Conservation (phyloP, 768 basidiomycete genomes). For the Phlebiopsis gigantea region DNA sequence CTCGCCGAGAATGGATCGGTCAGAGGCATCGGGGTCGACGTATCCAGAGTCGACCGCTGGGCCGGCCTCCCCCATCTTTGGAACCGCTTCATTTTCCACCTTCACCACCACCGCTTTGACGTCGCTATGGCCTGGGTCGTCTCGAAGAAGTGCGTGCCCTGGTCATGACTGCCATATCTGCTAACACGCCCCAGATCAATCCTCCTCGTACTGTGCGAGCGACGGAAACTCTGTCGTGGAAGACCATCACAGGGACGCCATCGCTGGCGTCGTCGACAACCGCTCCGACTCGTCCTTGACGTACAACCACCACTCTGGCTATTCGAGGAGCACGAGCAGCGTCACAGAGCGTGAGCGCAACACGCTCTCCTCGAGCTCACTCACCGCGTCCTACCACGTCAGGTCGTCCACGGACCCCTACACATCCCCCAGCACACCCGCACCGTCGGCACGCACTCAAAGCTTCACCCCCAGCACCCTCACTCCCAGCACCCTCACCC, state of each 20-base stretch:
- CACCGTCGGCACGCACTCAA: neutral
- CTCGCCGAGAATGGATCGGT: neutral
- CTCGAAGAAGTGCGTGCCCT: constrained; percentile 13
- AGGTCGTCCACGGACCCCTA: neutral
- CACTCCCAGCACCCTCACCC: constrained; percentile 1
- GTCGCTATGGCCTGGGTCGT: constrained; percentile 55
- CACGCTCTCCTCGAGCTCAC: neutral
- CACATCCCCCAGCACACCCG: neutral
- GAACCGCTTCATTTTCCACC: constrained; percentile 55
- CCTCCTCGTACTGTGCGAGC: constrained; percentile 35
- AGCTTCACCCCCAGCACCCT: constrained; percentile 2
- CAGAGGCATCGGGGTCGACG: neutral
- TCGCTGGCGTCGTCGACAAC: constrained; percentile 21
- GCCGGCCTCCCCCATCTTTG: constrained; percentile 57
- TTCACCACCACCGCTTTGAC: constrained; percentile 45
- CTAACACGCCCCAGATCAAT: constrained; percentile 32
- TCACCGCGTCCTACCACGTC: neutral
- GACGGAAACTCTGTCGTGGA: constrained; percentile 42
- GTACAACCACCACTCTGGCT: neutral
- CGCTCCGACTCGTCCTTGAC: neutral
- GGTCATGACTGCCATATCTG: neutral
- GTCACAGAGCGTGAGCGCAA: neutral
- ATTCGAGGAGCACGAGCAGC: neutral
- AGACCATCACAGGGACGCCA: constrained; percentile 20
- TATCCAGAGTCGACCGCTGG: constrained; percentile 20